phyloP scores from a whole-genome alignment of 1,284 basidiomycete genomes.

The Psilocybe mexicana region DNA sequence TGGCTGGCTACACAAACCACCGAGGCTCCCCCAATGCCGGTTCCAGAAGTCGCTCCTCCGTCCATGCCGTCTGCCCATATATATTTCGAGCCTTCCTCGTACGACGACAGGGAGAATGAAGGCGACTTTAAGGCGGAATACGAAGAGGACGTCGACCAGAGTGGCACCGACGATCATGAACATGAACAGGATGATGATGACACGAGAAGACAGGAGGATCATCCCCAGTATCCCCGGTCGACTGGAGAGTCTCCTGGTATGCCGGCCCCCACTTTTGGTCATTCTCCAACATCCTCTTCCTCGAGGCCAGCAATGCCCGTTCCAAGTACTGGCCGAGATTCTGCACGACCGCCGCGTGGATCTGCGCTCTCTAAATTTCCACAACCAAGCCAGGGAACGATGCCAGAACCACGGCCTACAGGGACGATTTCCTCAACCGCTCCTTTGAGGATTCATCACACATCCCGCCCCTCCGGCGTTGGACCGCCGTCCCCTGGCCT shows the following conservation, averaged over 20 bases:
- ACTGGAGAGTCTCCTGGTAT: constrained; percentile 7
- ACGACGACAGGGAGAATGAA: neutral
- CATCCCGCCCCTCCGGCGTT: constrained; percentile 5
- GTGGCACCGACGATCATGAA: neutral
- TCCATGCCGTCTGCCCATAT: constrained; percentile 1
- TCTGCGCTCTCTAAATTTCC: constrained; percentile 1
- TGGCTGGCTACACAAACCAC: constrained; percentile 17
- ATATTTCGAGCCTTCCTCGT: neutral
- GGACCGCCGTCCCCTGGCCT: neutral
- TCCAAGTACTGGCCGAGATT: neutral
- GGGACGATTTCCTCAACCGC: constrained; percentile 11
- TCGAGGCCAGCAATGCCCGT: constrained; percentile 7
- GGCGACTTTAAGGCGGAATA: neutral
- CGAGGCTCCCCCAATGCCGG: constrained; percentile 6
- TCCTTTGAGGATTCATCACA: constrained; percentile 15
- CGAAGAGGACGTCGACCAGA: neutral
- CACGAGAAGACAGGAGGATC: neutral
- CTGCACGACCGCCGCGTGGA: neutral
- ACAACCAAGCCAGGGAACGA: neutral
- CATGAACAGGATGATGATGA: neutral
- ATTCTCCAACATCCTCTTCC: neutral
- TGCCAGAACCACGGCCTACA: neutral
- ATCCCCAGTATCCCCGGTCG: neutral
- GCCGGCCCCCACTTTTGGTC: constrained; percentile 2
- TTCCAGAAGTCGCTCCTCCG: constrained; percentile 4